phyloP scores from a whole-genome alignment of 2,329 filamentous ascomycete species.

The Rachicladosporium sp. region DNA sequence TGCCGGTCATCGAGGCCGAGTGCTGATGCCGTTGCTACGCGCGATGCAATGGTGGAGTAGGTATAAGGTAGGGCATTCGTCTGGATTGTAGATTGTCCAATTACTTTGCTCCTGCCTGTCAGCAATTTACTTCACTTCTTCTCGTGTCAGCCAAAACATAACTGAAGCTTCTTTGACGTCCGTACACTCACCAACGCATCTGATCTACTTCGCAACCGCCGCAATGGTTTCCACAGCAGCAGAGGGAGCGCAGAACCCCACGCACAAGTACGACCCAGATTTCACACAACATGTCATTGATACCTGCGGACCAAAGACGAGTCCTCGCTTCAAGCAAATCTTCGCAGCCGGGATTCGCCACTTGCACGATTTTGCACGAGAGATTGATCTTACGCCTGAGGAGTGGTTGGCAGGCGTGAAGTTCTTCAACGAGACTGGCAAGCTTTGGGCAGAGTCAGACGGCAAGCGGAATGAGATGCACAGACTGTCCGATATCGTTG shows the following conservation, averaged over 20 bases:
- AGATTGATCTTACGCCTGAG: constrained; percentile 62
- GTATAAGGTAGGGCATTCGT: too few relatives aligned
- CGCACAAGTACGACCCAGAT: constrained; percentile 53
- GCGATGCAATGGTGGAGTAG: too few relatives aligned
- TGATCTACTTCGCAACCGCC: too few relatives aligned
- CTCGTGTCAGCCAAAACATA: too few relatives aligned
- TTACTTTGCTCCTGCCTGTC: too few relatives aligned
- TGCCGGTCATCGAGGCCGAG: too few relatives aligned
- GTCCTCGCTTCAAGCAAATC: constrained; percentile 52
- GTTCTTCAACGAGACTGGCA: constrained; percentile 63
- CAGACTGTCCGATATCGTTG: constrained; percentile 60
- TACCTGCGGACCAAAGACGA: constrained; percentile 57
- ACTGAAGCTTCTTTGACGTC: too few relatives aligned
- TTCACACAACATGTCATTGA: constrained; percentile 66
- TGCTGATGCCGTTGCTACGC: too few relatives aligned
- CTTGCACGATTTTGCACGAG: constrained; percentile 66
- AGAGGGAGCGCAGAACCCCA: background rate
- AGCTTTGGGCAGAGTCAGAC: constrained; percentile 44
- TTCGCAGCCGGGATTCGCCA: constrained; percentile 54
- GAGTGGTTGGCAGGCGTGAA: constrained; percentile 67
- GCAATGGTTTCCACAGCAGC: too few relatives aligned
- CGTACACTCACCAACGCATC: too few relatives aligned
- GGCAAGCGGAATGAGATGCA: constrained; percentile 63
- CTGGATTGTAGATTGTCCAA: too few relatives aligned
- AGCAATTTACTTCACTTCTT: too few relatives aligned